Percentiles rank a stretch among this genome's conserved stretches.
Evolutionary conservation across 169 alveolate genomes (phyloP).

Genomic region (Eimeria maxima): DNA sequence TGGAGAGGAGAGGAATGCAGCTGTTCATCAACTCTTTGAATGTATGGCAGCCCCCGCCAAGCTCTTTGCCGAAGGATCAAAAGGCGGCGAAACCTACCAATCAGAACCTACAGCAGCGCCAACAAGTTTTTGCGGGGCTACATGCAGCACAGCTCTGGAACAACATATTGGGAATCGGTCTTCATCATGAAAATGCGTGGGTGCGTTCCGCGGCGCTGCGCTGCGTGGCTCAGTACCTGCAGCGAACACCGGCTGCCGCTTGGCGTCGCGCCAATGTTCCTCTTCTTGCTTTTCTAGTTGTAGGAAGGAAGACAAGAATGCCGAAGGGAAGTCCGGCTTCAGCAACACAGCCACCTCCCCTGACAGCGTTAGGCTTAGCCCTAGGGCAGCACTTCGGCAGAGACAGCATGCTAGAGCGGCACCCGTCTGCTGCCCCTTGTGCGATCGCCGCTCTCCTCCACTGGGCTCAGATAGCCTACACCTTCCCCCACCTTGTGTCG

Average conservation of each 20-base stretch:
- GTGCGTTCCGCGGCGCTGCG: conserved; percentile 75
- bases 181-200: conserved; percentile 77
- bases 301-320: neutral
- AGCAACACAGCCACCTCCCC: conserved; percentile 29
- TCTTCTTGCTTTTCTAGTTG: neutral
- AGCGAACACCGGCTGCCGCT: conserved; percentile 19
- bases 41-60: neutral
- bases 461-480: conserved; percentile 53
- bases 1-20: neutral
- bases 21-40: neutral
- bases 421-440: conserved; percentile 59
- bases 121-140: conserved; percentile 55
- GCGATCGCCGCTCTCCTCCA: conserved; percentile 58
- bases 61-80: neutral
- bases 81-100: neutral
- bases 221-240: conserved; percentile 73
- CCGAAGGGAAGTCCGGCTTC: neutral
- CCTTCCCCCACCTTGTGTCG: conserved; percentile 22
- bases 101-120: conserved; percentile 43
- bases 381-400: conserved; percentile 72
- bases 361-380: conserved; percentile 37
- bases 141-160: conserved; percentile 70
- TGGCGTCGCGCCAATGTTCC: conserved; percentile 10
- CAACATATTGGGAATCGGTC: conserved; percentile 8
- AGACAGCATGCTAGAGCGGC: conserved; percentile 69